Evolutionary conservation across 75 land plant species (phyloP).

Genomic region (Sequoia sempervirens): DNA sequence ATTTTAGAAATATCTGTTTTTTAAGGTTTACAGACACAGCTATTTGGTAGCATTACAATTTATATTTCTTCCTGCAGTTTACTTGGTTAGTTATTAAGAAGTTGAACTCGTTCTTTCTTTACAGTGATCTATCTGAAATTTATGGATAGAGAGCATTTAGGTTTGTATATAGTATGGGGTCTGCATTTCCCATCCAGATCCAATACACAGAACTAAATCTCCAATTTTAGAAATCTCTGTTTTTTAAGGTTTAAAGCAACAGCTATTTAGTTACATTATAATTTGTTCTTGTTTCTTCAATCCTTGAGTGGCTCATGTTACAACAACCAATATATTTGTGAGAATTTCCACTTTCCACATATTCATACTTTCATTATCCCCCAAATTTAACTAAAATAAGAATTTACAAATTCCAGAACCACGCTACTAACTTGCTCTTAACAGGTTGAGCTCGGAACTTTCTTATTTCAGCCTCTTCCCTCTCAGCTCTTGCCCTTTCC

Average conservation of each 20-base stretch:
- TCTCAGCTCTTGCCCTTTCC: conserved; percentile 62
- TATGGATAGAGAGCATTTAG: no score
- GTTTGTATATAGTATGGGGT: no score
- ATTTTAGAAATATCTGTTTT: no score
- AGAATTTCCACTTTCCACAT: not conserved
- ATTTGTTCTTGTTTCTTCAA: no score
- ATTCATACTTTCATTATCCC: not conserved
- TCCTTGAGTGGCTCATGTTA: not conserved
- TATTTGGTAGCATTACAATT: no score
- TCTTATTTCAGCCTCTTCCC: conserved; percentile 56
- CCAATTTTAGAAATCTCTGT: no score
- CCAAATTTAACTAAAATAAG: not conserved
- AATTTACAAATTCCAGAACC: not conserved
- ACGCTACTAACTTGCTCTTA: conserved; percentile 52
- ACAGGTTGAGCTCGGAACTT: conserved; percentile 91
- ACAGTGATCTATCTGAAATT: not conserved
- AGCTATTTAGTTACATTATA: no score
- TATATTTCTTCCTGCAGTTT: not conserved
- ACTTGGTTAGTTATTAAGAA: not conserved
- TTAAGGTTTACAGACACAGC: no score
- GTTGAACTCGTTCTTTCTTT: no score
- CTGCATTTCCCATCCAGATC: no score
- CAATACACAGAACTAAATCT: no score
- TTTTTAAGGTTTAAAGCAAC: no score
- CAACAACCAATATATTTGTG: not conserved